Conservation (phyloP, 73 alveolate species). For the Paraurostyla sp. region DNA sequence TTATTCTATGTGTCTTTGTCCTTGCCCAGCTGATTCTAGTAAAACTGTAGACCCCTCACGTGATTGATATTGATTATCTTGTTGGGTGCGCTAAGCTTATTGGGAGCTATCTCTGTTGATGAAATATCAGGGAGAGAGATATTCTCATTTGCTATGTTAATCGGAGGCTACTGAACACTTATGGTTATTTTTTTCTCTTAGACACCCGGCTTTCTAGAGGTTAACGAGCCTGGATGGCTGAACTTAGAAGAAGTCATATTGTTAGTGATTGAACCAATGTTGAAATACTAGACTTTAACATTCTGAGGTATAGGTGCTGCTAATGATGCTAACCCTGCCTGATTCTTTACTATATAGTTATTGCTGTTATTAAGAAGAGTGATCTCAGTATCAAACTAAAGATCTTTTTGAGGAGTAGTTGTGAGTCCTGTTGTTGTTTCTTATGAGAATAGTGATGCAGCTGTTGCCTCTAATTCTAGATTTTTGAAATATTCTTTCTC, state of each 20-base stretch:
- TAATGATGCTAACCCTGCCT: neutral
- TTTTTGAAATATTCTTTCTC: neutral
- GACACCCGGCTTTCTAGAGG: too few relatives aligned
- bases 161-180: neutral
- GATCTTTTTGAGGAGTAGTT: neutral
- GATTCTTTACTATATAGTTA: neutral
- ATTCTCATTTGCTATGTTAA: neutral
- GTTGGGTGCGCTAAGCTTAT: constrained; percentile 35
- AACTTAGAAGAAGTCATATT: too few relatives aligned
- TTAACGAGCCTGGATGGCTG: too few relatives aligned
- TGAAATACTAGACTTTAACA: neutral
- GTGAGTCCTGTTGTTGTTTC: neutral
- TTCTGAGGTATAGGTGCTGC: too few relatives aligned
- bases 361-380: neutral
- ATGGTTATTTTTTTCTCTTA: neutral
- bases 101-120: constrained; percentile 50
- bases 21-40: neutral
- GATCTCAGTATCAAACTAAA: neutral
- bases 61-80: constrained; percentile 34
- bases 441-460: too few relatives aligned
- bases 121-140: constrained; percentile 33
- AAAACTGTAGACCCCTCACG: constrained; percentile 11
- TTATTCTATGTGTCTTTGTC: neutral
- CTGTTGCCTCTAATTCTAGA: neutral
- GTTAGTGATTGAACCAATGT: neutral